A percentile compares a stretch with the other conserved stretches of the same genome.
Conservation (phyloP, 352 stramenopile genomes). For the Phytopythium kandeliae region DNA sequence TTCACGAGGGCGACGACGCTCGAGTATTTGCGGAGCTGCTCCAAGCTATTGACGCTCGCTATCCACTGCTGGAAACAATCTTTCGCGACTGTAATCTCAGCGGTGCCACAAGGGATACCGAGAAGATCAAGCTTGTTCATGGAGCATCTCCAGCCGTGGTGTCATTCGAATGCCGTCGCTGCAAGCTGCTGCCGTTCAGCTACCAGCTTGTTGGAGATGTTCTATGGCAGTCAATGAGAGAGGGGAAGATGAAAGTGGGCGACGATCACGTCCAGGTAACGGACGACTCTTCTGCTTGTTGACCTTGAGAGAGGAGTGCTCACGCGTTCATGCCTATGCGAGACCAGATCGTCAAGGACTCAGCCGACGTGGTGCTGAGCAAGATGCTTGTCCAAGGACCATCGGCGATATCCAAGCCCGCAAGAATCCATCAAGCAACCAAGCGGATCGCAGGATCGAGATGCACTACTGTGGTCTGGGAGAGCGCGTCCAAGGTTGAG, state of each 20-base stretch:
- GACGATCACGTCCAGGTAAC: background rate
- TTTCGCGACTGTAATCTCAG: no score
- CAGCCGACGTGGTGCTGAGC: background rate
- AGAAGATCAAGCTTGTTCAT: no score
- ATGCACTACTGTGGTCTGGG: background rate
- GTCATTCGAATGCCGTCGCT: background rate
- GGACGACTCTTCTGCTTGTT: background rate
- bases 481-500: background rate
- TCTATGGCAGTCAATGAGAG: background rate
- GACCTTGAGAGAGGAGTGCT: background rate
- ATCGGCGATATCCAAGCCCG: background rate
- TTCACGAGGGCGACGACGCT: no score
- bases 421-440: background rate
- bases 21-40: no score
- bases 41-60: no score
- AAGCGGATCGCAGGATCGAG: background rate
- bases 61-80: no score
- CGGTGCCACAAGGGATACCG: no score
- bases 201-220: constrained; percentile 1
- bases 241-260: background rate
- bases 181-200: background rate
- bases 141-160: background rate
- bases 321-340: background rate
- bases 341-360: background rate
- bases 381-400: background rate